These are phyloP conservation scores for Penicillium frequentans DNA, from an alignment of 2,329 filamentous ascomycete species.

Conservation along the genomic window DNA sequence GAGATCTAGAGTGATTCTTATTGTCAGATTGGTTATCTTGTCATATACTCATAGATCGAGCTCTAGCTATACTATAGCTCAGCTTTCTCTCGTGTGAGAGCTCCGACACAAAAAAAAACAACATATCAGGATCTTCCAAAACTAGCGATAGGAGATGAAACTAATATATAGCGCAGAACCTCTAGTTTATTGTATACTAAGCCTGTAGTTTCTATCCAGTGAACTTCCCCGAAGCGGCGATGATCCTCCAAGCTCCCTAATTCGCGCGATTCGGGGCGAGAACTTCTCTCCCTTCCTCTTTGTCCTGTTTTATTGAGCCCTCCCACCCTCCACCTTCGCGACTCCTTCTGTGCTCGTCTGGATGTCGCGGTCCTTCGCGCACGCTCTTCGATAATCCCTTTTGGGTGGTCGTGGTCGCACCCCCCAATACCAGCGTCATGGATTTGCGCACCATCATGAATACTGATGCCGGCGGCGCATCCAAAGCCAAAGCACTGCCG, in stretches of 20 bases:
- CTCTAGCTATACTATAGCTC: not conserved
- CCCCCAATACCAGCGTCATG: constrained; percentile 39
- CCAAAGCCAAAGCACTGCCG: constrained; percentile 32
- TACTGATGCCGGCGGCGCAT: constrained; percentile 37
- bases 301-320: constrained; percentile 17
- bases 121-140: not conserved
- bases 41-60: not conserved
- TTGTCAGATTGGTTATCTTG: not conserved
- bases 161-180: not conserved
- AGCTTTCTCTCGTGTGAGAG: not conserved
- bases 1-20: not conserved
- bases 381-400: constrained; percentile 15
- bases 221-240: constrained; percentile 23
- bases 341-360: constrained; percentile 10
- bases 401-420: constrained; percentile 21
- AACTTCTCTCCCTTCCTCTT: constrained; percentile 26
- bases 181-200: not conserved
- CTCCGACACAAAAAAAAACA: not conserved
- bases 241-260: constrained; percentile 23
- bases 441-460: constrained; percentile 57
- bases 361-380: constrained; percentile 21
- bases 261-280: constrained; percentile 21
- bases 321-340: constrained; percentile 7
- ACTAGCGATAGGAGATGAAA: not conserved
- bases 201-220: constrained; percentile 6